Evolutionary conservation across 371 early-diverging fungal species (phyloP), one percentile per base, ranked within the genome.

Genomic region (Quaeritorhiza haematococci): DNA sequence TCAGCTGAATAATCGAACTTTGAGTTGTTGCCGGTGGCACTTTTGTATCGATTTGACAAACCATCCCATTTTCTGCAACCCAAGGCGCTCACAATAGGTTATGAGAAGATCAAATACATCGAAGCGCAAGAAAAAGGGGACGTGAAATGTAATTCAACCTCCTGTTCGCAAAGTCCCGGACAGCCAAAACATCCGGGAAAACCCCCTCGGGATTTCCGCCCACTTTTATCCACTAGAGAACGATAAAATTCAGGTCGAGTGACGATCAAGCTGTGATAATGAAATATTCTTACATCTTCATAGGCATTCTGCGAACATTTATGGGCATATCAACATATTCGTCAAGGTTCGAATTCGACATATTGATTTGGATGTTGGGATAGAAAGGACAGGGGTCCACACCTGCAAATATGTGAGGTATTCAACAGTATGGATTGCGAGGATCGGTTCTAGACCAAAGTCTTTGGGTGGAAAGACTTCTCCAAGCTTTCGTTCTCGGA

Each of bases 161-260:
- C 26, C 10, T 3, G 44, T 52, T 61, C 34, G 50, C 49, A 43
- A 58, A 60, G 19, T 54, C 59, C 26, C 67, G 53, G 33, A 64
- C 65, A 7, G 71, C 63, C 33, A 54, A 62, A 15, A 48, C 58
- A 44, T 71, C 85, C n/a, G 82, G 84, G 8, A 83, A 60, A 10
- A 84, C 79, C 0, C 79, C 83, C 21, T 81, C 72, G 2, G 76
- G 72, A 28, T 80, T 75, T 24, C 82, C 77, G 8, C 85, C 86
- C n/a, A 59, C 66, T 0, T 55, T 45, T 0, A 76, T 62, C 87
- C 85, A 87, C 27, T 80, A 26, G 5, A 28, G 50, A 34, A n/a
- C 7, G 33, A 51, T 24, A 23, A 26, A 10, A 38, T 34, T 17
- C 6, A 13, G 24, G 6, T 13, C 19, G 13, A 5, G 8, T 5